Evolutionary conservation across 2,329 filamentous ascomycete genomes (phyloP), one percentile per base, ranked within the genome.

Genomic region (Hortaea werneckii): DNA sequence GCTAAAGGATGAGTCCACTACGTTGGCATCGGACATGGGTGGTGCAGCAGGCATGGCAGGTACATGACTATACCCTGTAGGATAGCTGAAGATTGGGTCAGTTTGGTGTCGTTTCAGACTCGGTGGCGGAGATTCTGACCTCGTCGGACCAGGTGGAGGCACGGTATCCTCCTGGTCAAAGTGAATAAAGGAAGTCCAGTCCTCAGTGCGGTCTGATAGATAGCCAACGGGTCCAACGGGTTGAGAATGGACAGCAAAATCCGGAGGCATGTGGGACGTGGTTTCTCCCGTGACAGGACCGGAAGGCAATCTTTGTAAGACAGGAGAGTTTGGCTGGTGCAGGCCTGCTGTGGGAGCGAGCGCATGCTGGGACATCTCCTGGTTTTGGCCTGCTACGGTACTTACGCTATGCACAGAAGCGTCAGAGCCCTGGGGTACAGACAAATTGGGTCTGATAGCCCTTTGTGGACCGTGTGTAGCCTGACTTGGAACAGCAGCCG

Each of bases 161-260:
- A 32, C 27, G 29, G 37, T 38, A 20, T 53, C 56, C 10, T 58
- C 57, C 52, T 58, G 56, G 42, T 62, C 59, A 41, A 55, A 59
- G 27, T 53, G 57, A 32, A 61, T 55, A 39, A 58, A 57, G 30
- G 51, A 53, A 43, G 46, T 55, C 38, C 59, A 59, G 26, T 50
- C 48, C 48, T 50, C 48, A 28, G 40, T 34, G 12, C 34, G 45
- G 26, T 50, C 48, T 40, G 37, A 39, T 13, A 27, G 20, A n/a
- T 46, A 44, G 29, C 47, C 47, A 7, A 35, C 35, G 13, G 40
- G 44, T 35, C 44, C 47, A 30, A 38, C 27, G 11, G 44, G 41
- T 30, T 29, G 38, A 20, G n/a, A 7, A 30, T 46, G 47, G 11
- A 34, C n/a, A n/a, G 28, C 26, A 32, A 40, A 10, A 8, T 45